phyloP scores from a whole-genome alignment of 2,329 filamentous ascomycete genomes.

The Rhytidhysteron rufulum region DNA sequence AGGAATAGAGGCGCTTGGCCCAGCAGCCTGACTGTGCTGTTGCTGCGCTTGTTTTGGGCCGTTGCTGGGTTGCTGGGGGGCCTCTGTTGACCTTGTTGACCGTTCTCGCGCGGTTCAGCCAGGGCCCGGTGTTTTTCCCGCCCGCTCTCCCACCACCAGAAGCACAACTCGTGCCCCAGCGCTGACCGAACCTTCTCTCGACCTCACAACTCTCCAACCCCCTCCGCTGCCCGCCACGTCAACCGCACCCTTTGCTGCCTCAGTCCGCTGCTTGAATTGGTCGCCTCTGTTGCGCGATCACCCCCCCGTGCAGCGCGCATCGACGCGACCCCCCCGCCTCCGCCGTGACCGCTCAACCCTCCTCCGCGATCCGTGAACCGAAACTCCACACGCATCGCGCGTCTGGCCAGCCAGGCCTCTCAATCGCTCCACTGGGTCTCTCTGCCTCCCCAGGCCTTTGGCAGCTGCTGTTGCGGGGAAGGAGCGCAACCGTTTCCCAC shows the following conservation, averaged over 20 bases:
- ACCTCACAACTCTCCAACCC: conserved; percentile 1
- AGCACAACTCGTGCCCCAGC: conserved; percentile 1
- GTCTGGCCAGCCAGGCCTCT: conserved; percentile 7
- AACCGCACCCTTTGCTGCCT: conserved; percentile 2
- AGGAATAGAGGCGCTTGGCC: too few relatives aligned
- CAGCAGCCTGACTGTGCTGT: too few relatives aligned
- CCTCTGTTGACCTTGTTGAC: too few relatives aligned
- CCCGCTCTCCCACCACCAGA: too few relatives aligned
- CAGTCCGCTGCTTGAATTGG: conserved; percentile 6
- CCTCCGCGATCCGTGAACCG: conserved; percentile 7
- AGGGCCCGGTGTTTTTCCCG: too few relatives aligned
- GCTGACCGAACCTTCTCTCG: conserved; percentile 2
- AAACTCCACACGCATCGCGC: conserved; percentile 9
- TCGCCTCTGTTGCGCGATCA: conserved; percentile 14
- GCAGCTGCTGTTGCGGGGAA: conserved; percentile 2
- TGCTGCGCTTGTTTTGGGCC: too few relatives aligned
- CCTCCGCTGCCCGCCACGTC: conserved; percentile 11
- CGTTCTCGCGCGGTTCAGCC: too few relatives aligned
- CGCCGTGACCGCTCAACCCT: conserved; percentile 10
- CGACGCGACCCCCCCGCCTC: conserved; percentile 14
- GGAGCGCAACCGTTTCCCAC: conserved; percentile 7
- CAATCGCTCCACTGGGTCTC: conserved; percentile 9
- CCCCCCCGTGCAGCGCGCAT: conserved; percentile 9
- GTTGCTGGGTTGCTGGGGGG: too few relatives aligned
- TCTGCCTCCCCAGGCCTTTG: conserved; percentile 7